phyloP scores from a whole-genome alignment of 2,329 filamentous ascomycete species.

The Cladophialophora psammophila region DNA sequence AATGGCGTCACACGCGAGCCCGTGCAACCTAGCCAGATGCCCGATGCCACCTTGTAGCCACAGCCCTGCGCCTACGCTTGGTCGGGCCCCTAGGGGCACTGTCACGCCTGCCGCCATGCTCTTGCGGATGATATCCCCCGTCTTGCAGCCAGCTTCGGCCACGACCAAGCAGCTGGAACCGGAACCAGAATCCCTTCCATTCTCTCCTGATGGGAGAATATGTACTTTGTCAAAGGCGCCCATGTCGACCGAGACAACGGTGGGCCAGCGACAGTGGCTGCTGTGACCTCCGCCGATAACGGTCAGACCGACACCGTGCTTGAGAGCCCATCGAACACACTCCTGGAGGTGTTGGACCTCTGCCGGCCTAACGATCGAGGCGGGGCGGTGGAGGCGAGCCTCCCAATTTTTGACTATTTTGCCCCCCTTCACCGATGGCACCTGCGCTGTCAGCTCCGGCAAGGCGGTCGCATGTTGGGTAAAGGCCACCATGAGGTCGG shows the following conservation, averaged over 20 bases:
- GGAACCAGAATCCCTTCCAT: conserved; percentile 38
- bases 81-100: conserved; percentile 67
- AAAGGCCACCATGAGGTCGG: conserved; percentile 61
- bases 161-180: conserved; percentile 52
- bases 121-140: conserved; percentile 58
- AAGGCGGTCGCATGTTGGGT: conserved; percentile 55
- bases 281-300: conserved; percentile 67
- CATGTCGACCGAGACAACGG: conserved; percentile 67
- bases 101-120: conserved; percentile 56
- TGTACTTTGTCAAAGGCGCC: conserved; percentile 60
- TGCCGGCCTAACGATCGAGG: too few relatives aligned
- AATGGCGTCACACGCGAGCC: conserved; percentile 67
- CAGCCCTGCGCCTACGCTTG: conserved; percentile 68
- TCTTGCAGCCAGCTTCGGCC: conserved; percentile 64
- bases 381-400: too few relatives aligned
- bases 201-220: conserved; percentile 45
- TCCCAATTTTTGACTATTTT: too few relatives aligned
- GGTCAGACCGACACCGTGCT: conserved; percentile 55
- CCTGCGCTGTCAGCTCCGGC: conserved; percentile 51
- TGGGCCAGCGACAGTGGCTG: conserved; percentile 63
- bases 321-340: conserved; percentile 65
- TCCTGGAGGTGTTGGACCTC: conserved; percentile 60
- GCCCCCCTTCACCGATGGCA: conserved; percentile 50
- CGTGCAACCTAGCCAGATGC: conserved; percentile 62
- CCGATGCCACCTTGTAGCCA: conserved; percentile 73